Evolutionary conservation across 2,329 filamentous ascomycete genomes (phyloP).

Genomic region (Thermothelomyces thermophilus): DNA sequence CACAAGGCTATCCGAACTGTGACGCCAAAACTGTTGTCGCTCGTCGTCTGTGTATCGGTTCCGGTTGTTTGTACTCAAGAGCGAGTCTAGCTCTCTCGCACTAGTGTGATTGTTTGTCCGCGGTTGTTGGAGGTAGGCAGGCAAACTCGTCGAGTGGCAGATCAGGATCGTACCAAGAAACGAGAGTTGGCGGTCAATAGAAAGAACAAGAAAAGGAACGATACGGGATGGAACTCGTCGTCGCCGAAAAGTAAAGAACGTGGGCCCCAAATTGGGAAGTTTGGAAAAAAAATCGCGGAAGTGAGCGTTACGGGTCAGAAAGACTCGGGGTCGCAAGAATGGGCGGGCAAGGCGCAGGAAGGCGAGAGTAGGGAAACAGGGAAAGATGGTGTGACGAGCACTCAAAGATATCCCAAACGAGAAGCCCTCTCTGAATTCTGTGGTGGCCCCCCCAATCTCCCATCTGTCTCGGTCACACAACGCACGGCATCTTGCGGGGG

Average conservation of each 20-base stretch:
- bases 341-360: constrained; percentile 8
- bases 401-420: constrained; percentile 22
- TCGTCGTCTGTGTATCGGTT: neutral
- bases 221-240: constrained; percentile 7
- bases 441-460: too few species aligned
- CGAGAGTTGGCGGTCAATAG: constrained; percentile 20
- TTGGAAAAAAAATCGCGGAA: constrained; percentile 9
- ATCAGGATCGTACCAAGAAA: constrained; percentile 9
- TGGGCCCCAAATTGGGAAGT: constrained; percentile 10
- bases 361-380: constrained; percentile 14
- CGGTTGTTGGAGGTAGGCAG: neutral
- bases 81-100: neutral
- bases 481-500: constrained; percentile 2
- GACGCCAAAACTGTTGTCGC: neutral
- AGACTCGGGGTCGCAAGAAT: constrained; percentile 8
- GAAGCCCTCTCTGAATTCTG: neutral
- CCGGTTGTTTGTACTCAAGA: neutral
- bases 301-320: constrained; percentile 12
- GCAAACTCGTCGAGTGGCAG: constrained; percentile 2
- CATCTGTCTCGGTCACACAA: neutral
- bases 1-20: constrained; percentile 10
- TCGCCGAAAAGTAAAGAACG: constrained; percentile 15
- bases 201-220: constrained; percentile 3
- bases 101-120: too few species aligned
- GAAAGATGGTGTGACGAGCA: constrained; percentile 16